Base-by-base conservation (phyloP, 371 early-diverging fungal genomes). In the Mortierella sp. region DNA sequence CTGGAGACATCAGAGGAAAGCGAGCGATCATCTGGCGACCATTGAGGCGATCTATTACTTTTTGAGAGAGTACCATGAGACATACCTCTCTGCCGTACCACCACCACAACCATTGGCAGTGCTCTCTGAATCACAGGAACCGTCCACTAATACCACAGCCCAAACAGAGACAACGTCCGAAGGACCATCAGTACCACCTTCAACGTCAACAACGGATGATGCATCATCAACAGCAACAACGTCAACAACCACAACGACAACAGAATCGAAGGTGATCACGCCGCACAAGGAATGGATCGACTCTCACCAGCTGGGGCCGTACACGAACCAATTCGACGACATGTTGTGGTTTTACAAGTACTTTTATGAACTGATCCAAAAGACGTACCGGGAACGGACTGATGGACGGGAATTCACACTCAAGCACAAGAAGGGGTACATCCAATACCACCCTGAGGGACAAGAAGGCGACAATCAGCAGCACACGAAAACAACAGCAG, bases 41-140 rank as follows among this genome's bases (percentile, higher is more conserved):
- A 97, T 98, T 68, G 98, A 98, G 85, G 98, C 98, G 9, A 95
- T 97, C 48, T 97, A 98, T 71, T 97, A 94, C 79, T 89, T 96
- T 64, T 95, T 93, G 85, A 88, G 92, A 31, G 98, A 97, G 85
- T 94, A 93, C 76, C 73, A 77, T 39, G 79, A 78, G 63, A 82
- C 81, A 16, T 80, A 80, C 52, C 85, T 66, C 74, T 66, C 69
- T 19, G 24, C 52, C 22, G n/a, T 64, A 34, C 74, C 77, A 55
- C 9, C 53, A 14, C 14, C 66, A 1, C 11, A 9, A 8, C n/a
- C 66, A 2, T 24, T 26, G 58, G 45, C 11, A 26, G 44, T 48
- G 22, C 5, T 10, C 29, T 43, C 65, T 31, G 40, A 24, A 9
- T 9, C 44, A 7, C 34, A 37, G 45, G 29, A 64, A 40, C 19